Base-by-base conservation (phyloP, 2,329 filamentous ascomycete species). In the Colletotrichum tamarilloi region DNA sequence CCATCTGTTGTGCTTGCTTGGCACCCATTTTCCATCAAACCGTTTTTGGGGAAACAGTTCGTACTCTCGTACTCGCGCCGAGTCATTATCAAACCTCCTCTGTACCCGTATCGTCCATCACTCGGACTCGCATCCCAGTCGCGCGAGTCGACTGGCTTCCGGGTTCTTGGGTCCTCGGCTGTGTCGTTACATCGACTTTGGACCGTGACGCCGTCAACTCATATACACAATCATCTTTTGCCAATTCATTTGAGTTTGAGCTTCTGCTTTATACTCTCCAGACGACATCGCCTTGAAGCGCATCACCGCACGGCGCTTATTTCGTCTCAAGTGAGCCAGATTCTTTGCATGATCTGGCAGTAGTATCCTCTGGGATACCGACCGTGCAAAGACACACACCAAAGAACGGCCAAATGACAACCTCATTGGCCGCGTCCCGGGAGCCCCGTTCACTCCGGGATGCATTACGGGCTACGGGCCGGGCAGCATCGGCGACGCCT, bases 381-480 rank as follows among this genome's bases (percentile, higher is more conserved):
- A 14, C 59, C 63, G n/a, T 67, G 42, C 35, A 30, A 30, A 56
- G n/a, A 62, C 32, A 4, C 22, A 46, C 12, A 3, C 7, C 30
- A n/a, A 14, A 35, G 46, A 22, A 4, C 19, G 22, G 16, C 19
- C 55, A 60, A 30, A 64, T 72, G 66, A 19, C 55, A 19, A 55
- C 46, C 30, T 19, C 24, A 35, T 22, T 46, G 26, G 46, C 46
- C 28, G 60, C 24, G 5, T 55, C 49, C 24, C 49, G 42, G 12
- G 71, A 62, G 19, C 28, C 76, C 12, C 70, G 30, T 19, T 74
- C 77, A 9, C 65, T 79, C n/a, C 76, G 75, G 46, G 74, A 79
- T 9, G 77, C 77, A 22, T 55, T 79, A 46, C 63, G 60, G 16
- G 52, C 71, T 7, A 49, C 74, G 19, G 52, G 56, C 38, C 68